These are phyloP conservation scores for Microstegium vimineum DNA, from an alignment of 176 grass and related monocot genomes.

Conservation along the genomic window DNA sequence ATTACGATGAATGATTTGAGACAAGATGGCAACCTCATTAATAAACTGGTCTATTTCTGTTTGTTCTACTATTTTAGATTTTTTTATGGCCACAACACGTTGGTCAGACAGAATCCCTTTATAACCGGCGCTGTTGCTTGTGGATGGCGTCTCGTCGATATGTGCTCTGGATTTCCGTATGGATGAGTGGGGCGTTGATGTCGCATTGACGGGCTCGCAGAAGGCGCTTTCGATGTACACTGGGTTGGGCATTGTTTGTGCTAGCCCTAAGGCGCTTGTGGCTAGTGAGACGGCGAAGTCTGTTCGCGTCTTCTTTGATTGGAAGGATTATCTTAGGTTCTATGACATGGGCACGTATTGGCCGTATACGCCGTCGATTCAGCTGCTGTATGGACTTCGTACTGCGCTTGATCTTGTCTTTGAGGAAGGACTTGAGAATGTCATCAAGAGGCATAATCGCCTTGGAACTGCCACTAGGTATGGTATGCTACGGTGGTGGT, in stretches of 20 bases:
- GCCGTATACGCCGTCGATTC: slow-evolving; percentile 97
- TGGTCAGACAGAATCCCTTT: too few relatives aligned
- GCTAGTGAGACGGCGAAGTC: slow-evolving; percentile 81
- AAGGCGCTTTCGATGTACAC: slow-evolving; percentile 96
- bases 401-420: slow-evolving; percentile 83
- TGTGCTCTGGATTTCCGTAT: slow-evolving; percentile 93
- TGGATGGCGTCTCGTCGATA: slow-evolving; percentile 93
- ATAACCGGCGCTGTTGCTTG: slow-evolving; percentile 61
- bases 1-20: neutral
- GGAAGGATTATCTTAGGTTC: slow-evolving; percentile 93
- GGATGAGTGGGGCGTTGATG: slow-evolving; percentile 96
- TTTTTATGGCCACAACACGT: too few relatives aligned
- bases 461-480: slow-evolving; percentile 85
- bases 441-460: slow-evolving; percentile 72
- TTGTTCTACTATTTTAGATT: neutral
- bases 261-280: slow-evolving; percentile 78
- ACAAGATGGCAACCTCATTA: neutral
- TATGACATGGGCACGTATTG: slow-evolving; percentile 79
- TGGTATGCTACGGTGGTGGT: too few relatives aligned
- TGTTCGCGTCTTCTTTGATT: slow-evolving; percentile 90
- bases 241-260: slow-evolving; percentile 83
- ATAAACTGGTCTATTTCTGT: neutral
- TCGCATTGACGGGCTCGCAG: slow-evolving; percentile 87
- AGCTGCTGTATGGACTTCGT: slow-evolving; percentile 89
- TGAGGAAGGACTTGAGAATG: slow-evolving; percentile 79